These are phyloP conservation scores for Flueggea neowawraea DNA, from an alignment of 441 rosid genomes.

Conservation along the genomic window DNA sequence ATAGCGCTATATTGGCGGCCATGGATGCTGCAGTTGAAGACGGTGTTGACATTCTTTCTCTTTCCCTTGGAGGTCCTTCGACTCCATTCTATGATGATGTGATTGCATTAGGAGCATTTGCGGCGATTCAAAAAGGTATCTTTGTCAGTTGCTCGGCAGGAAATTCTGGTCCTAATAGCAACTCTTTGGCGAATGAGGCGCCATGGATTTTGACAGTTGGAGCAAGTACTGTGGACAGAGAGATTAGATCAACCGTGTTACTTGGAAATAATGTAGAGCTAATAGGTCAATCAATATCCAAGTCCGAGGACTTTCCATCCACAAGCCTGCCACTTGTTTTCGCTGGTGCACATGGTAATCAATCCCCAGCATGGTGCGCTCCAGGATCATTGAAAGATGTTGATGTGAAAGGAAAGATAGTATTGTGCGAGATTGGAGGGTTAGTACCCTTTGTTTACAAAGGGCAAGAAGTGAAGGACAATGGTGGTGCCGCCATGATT, in stretches of 20 bases:
- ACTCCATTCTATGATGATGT: conserved; percentile 27
- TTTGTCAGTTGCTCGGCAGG: conserved; percentile 48
- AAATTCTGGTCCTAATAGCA: conserved; percentile 28
- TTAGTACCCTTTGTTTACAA: conserved; percentile 1
- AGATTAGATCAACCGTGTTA: conserved; percentile 21
- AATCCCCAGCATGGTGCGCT: conserved; percentile 20
- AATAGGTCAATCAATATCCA: conserved; percentile 38
- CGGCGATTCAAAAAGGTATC: conserved; percentile 37
- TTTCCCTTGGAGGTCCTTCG: conserved; percentile 36
- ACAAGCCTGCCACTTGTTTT: conserved; percentile 34
- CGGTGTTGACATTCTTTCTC: conserved; percentile 48
- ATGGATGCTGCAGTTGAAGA: conserved; percentile 52
- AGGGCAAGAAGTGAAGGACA: conserved; percentile 31
- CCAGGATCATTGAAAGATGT: conserved; percentile 28
- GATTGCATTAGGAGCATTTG: conserved; percentile 44
- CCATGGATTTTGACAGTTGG: conserved; percentile 77
- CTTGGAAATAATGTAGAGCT: conserved; percentile 38
- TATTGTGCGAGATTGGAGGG: conserved; percentile 39
- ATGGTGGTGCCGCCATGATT: conserved; percentile 36
- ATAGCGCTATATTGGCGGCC: conserved; percentile 48
- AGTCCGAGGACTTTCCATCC: conserved; percentile 29
- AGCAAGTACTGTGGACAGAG: conserved; percentile 54
- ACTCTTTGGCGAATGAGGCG: conserved; percentile 43
- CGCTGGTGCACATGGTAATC: conserved; percentile 26
- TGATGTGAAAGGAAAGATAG: conserved; percentile 42